These are phyloP conservation scores for Marasmius oreades DNA, from an alignment of 1,284 basidiomycete genomes.

Conservation along the genomic window DNA sequence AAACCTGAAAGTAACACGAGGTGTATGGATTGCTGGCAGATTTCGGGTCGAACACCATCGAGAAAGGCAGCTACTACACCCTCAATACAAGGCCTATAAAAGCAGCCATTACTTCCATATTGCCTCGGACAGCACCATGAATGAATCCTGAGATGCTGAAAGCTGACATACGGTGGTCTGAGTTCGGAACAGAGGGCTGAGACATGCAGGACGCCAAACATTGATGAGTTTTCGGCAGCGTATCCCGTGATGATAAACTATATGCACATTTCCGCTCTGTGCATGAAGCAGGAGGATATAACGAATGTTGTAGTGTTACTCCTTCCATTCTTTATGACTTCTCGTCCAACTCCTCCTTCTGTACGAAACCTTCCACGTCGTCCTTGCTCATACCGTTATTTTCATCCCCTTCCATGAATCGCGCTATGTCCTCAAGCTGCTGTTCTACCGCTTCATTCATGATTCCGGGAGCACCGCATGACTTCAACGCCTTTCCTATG, in stretches of 20 bases:
- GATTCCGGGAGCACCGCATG: conserved; percentile 39
- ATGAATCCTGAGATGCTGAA: conserved; percentile 66
- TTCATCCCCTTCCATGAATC: conserved; percentile 12
- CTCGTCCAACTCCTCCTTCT: neutral
- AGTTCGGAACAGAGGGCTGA: too few relatives aligned
- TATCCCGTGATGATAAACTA: neutral
- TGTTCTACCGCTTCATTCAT: conserved; percentile 32
- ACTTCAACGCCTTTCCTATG: conserved; percentile 42
- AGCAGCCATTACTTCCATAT: conserved; percentile 34
- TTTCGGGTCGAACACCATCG: conserved; percentile 28
- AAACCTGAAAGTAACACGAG: conserved; percentile 48
- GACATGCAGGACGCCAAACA: too few relatives aligned
- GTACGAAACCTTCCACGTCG: conserved; percentile 15
- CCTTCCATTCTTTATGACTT: neutral
- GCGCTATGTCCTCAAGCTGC: conserved; percentile 23
- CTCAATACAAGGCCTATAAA: conserved; percentile 41
- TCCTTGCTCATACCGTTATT: conserved; percentile 11
- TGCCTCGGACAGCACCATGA: conserved; percentile 49
- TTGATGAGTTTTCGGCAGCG: too few relatives aligned
- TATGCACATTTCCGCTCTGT: too few relatives aligned
- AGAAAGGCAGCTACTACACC: conserved; percentile 39
- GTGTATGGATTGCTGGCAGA: conserved; percentile 22
- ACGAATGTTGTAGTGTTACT: neutral
- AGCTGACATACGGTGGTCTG: too few relatives aligned
- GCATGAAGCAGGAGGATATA: too few relatives aligned